Conservation (phyloP, 768 basidiomycete genomes). For the Trametes coccinea region DNA sequence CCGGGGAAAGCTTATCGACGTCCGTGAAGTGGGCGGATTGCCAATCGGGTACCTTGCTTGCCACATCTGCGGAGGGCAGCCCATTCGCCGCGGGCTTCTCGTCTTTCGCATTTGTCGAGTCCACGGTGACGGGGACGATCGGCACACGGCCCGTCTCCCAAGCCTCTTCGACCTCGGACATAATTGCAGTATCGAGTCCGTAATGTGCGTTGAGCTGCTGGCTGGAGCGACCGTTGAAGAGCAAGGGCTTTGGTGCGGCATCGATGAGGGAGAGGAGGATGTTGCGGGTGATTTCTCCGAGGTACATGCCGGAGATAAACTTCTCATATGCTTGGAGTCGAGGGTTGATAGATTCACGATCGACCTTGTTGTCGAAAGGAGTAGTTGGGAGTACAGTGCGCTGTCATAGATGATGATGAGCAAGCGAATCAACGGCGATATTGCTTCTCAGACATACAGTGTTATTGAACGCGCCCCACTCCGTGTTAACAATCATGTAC, state of each 20-base stretch:
- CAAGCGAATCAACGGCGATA: too few species aligned
- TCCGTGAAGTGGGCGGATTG: slow-evolving; percentile 28
- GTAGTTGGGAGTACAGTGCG: slow-evolving; percentile 84
- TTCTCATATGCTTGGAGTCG: slow-evolving; percentile 94
- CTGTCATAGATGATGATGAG: slow-evolving; percentile 37
- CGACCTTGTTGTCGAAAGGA: slow-evolving; percentile 87
- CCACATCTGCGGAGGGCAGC: background rate
- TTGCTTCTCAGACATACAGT: slow-evolving; percentile 49
- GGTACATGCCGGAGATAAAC: slow-evolving; percentile 98
- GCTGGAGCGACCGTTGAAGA: slow-evolving; percentile 83
- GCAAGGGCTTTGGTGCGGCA: slow-evolving; percentile 63
- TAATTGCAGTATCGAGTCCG: slow-evolving; percentile 91
- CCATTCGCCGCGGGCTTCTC: slow-evolving; percentile 19
- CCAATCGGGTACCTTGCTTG: slow-evolving; percentile 10
- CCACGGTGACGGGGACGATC: background rate
- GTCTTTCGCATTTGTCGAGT: background rate
- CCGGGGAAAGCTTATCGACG: slow-evolving; percentile 23
- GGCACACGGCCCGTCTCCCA: slow-evolving; percentile 46
- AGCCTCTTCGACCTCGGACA: slow-evolving; percentile 80
- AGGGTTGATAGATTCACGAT: slow-evolving; percentile 94
- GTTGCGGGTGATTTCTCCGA: slow-evolving; percentile 91
- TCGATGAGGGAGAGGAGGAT: slow-evolving; percentile 82
- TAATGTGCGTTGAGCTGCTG: slow-evolving; percentile 81
- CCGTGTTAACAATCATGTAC: slow-evolving; percentile 93
- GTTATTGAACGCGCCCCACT: slow-evolving; percentile 99